Evolutionary conservation across 2,329 filamentous ascomycete species (phyloP), one percentile per base, ranked within the genome.

Genomic region (Apiospora marii): DNA sequence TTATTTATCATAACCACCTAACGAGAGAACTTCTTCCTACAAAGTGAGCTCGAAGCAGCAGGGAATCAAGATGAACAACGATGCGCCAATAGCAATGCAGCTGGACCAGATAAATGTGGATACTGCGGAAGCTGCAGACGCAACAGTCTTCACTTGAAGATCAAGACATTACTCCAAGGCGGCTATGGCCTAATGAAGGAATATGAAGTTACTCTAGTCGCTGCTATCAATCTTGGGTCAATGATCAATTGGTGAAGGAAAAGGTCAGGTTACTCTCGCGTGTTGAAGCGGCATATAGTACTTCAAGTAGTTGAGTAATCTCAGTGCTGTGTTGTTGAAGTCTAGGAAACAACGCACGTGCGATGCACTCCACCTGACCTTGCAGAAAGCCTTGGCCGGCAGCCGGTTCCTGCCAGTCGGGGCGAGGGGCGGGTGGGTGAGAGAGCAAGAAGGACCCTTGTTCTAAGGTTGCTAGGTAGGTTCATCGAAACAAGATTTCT

Each of bases 401-500:
- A 64, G 58, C 34, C 19, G 58, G 58, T 64, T 64, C 58, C 58
- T 64, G 58, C 58, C 58, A 64, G 34, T 64, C 58, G 58, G 58
- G 34, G 58, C 58, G 58, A 64, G 58, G 58, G 58, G 53, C n/a
- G 30, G 27, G 51, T 19, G 51, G 16, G 27, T 8, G 27, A 19
- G 51, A 8, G 58, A 64, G 58, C 34, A 41, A 64, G 58, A 41
- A 64, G 58, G 58, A 64, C 58, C 58, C 58, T 64, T 64, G 58
- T 64, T 37, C 34, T n/a, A n/a, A n/a, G n/a, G n/a, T 64, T 64
- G 58, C 19, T 61, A 10, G 7, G 14, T 58, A 64, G 19, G 34
- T 41, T 64, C 58, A n/a, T 64, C 58, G 41, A 64, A 64, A n/a
- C 58, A 64, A 64, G 58, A 64, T 41, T 64, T 41, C 53, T 22